These are phyloP conservation scores for Castanopsis chinensis DNA, from an alignment of 306 rosid species.

Conservation along the genomic window DNA sequence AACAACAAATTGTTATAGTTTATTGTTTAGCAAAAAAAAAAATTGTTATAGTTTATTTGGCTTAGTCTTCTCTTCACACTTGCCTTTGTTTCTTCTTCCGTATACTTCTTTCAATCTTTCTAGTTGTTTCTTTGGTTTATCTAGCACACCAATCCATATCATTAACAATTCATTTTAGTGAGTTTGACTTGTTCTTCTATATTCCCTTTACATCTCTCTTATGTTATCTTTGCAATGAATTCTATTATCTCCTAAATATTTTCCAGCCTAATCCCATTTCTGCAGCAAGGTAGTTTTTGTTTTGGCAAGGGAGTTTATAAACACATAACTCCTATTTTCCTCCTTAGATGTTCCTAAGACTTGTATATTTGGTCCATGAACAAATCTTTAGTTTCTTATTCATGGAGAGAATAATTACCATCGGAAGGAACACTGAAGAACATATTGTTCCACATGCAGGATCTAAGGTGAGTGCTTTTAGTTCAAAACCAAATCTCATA, in stretches of 20 bases:
- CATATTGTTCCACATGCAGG: slow-evolving; percentile 40
- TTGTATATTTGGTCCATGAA: slow-evolving; percentile 3
- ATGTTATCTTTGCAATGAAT: neutral
- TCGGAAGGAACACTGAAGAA: slow-evolving; percentile 64
- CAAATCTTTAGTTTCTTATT: slow-evolving; percentile 25
- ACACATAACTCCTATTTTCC: neutral
- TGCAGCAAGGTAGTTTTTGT: neutral
- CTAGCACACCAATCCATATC: slow-evolving; percentile 1
- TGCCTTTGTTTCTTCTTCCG: slow-evolving; percentile 15
- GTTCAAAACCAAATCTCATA: neutral
- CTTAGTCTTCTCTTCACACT: slow-evolving; percentile 25
- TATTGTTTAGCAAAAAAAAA: slow-evolving; percentile 1
- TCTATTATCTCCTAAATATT: slow-evolving; percentile 10
- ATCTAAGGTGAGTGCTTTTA: slow-evolving; percentile 48
- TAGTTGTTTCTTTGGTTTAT: slow-evolving; percentile 4
- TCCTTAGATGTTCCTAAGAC: slow-evolving; percentile 10
- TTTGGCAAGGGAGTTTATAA: neutral
- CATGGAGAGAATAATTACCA: slow-evolving; percentile 30
- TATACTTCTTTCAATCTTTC: neutral
- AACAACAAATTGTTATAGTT: slow-evolving; percentile 23
- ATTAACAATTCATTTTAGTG: neutral
- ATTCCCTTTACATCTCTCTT: slow-evolving; percentile 7
- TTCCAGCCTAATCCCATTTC: slow-evolving; percentile 12
- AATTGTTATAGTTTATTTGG: slow-evolving; percentile 15
- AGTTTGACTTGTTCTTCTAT: neutral